These are phyloP conservation scores for Fraxinus nigra DNA, from an alignment of 305 asterid species.

Conservation along the genomic window DNA sequence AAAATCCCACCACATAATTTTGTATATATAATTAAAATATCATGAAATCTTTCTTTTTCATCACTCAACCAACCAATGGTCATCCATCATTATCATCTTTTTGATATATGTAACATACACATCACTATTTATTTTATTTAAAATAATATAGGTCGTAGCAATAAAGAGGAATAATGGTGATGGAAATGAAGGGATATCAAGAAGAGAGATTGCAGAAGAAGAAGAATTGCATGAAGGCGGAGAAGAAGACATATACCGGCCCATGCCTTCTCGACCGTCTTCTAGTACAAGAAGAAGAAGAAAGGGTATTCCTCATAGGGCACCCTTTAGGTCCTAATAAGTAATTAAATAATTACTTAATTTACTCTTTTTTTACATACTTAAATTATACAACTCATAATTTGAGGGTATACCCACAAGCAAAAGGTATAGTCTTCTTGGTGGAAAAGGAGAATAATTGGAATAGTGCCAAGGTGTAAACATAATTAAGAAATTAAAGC, in stretches of 20 bases:
- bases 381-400: slow-evolving; percentile 33
- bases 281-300: slow-evolving; percentile 88
- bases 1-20: slow-evolving; percentile 25
- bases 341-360: background rate
- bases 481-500: slow-evolving; percentile 56
- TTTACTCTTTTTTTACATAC: background rate
- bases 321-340: slow-evolving; percentile 74
- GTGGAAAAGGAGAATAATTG: slow-evolving; percentile 55
- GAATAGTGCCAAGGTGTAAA: slow-evolving; percentile 48
- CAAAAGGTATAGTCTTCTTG: slow-evolving; percentile 8
- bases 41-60: slow-evolving; percentile 32
- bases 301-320: slow-evolving; percentile 94
- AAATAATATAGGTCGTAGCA: slow-evolving; percentile 65
- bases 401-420: background rate
- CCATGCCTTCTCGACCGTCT: slow-evolving; percentile 85
- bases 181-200: slow-evolving; percentile 56
- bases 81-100: slow-evolving; percentile 37
- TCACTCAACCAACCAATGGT: slow-evolving; percentile 37
- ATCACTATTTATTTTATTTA: background rate
- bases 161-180: slow-evolving; percentile 70
- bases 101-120: background rate
- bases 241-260: slow-evolving; percentile 83
- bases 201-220: slow-evolving; percentile 30
- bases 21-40: background rate
- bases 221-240: slow-evolving; percentile 82